Evolutionary conservation across 176 grass and related monocot species (phyloP).

Genomic region (Zizania latifolia): DNA sequence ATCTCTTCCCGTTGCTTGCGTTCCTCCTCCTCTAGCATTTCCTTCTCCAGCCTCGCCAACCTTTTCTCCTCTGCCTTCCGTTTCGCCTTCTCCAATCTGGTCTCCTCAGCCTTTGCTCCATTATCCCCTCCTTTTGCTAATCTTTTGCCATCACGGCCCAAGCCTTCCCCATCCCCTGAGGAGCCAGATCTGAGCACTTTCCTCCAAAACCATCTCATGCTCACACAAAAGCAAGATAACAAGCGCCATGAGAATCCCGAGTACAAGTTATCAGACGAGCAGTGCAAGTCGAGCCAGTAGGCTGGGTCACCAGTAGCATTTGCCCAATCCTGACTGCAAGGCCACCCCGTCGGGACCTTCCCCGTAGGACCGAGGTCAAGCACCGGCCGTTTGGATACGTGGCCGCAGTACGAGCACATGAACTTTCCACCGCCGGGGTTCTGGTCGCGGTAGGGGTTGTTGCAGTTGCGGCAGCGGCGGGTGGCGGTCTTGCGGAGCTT

Average conservation of each 20-base stretch:
- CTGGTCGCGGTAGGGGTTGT: slow-evolving; percentile 82
- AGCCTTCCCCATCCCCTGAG: slow-evolving; percentile 24
- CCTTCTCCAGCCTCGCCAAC: slow-evolving; percentile 76
- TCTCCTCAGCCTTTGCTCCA: slow-evolving; percentile 61
- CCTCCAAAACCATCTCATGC: slow-evolving; percentile 49
- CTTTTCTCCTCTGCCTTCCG: slow-evolving; percentile 92
- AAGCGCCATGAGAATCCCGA: slow-evolving; percentile 45
- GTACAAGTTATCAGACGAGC: slow-evolving; percentile 31
- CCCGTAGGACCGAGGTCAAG: slow-evolving; percentile 45
- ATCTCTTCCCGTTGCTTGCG: slow-evolving; percentile 92
- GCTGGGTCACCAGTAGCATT: slow-evolving; percentile 22
- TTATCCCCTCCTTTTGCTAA: slow-evolving; percentile 52
- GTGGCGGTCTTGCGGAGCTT: slow-evolving; percentile 88
- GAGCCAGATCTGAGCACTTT: slow-evolving; percentile 59
- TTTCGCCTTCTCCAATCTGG: slow-evolving; percentile 61
- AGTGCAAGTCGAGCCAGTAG: slow-evolving; percentile 51
- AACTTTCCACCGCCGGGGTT: slow-evolving; percentile 82
- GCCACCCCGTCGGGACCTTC: slow-evolving; percentile 47
- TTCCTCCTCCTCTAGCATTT: slow-evolving; percentile 94
- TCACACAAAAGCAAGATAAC: slow-evolving; percentile 22
- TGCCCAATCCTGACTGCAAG: slow-evolving; percentile 65
- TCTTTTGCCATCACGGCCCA: slow-evolving; percentile 34
- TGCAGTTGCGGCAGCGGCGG: slow-evolving; percentile 85
- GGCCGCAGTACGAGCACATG: slow-evolving; percentile 95
- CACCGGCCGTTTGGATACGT: slow-evolving; percentile 79